Conservation (phyloP, 2,329 filamentous ascomycete genomes). For the Penicillium occitanis region DNA sequence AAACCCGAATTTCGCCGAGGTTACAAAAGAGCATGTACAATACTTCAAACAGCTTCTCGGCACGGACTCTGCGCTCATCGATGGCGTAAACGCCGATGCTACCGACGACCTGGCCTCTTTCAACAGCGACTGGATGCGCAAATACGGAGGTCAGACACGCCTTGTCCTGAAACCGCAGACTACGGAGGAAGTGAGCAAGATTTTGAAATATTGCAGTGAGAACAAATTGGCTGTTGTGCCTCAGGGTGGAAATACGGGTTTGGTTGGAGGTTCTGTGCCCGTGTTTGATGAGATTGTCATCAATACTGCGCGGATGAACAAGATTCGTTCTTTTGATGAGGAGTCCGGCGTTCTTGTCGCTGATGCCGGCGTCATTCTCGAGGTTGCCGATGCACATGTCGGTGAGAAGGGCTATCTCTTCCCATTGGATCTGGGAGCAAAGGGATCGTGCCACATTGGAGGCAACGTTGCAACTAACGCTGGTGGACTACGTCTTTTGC, state of each 20-base stretch:
- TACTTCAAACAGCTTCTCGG: slow-evolving; percentile 82
- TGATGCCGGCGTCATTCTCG: slow-evolving; percentile 88
- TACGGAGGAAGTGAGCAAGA: slow-evolving; percentile 84
- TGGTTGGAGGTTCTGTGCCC: slow-evolving; percentile 92
- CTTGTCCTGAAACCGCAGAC: slow-evolving; percentile 82
- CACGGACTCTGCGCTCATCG: slow-evolving; percentile 74
- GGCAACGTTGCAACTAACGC: slow-evolving; percentile 97
- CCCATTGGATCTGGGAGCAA: slow-evolving; percentile 94
- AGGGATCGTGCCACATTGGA: slow-evolving; percentile 94
- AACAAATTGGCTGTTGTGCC: slow-evolving; percentile 90
- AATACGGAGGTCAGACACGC: slow-evolving; percentile 87
- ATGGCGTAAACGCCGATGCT: slow-evolving; percentile 73
- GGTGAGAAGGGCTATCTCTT: slow-evolving; percentile 85
- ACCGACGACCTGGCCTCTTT: slow-evolving; percentile 82
- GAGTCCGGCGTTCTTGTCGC: slow-evolving; percentile 86
- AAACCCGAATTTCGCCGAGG: slow-evolving; percentile 66
- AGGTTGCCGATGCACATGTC: slow-evolving; percentile 82
- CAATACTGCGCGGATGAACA: slow-evolving; percentile 85
- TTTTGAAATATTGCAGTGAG: slow-evolving; percentile 93
- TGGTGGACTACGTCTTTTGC: slow-evolving; percentile 80
- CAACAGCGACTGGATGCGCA: slow-evolving; percentile 99
- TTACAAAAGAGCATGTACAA: slow-evolving; percentile 76
- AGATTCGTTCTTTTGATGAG: slow-evolving; percentile 87
- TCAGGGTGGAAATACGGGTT: slow-evolving; percentile 93
- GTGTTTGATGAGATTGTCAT: slow-evolving; percentile 98